Evolutionary conservation across 2,329 filamentous ascomycete species (phyloP), one percentile per base, ranked within the genome.

Genomic region (Madurella mycetomatis): DNA sequence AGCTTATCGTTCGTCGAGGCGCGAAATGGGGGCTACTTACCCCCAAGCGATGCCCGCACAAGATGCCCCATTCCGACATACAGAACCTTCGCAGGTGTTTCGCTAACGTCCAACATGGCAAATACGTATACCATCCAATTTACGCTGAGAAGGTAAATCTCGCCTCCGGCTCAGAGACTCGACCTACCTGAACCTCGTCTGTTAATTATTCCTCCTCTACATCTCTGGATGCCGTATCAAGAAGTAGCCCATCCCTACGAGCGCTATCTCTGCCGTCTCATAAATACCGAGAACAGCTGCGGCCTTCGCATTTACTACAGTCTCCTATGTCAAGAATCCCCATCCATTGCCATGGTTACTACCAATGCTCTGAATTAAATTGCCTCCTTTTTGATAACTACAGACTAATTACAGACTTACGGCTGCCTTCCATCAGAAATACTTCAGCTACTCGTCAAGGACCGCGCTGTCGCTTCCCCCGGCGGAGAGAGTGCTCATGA

Each of bases 211-310:
- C n/a, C n/a, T 70, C 4, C 60, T 48, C 49, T 75, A 64, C 4
- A 66, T 65, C 1, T 69, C 64, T 0, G 70, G 72, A 45, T 76
- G 62, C 4, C 58, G 66, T 1, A 73, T 64, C 5, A 79, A 64
- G 4, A 73, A 63, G 53, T 70, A 79, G 0, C 59, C 56, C 54
- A 66, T 56, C 58, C 71, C 62, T 54, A 68, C 59, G 17, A 79
- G 66, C 2, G 73, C 65, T 0, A 75, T 77, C 0, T 76, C 74
- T 0, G 76, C 78, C 1, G 77, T 81, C 60, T 80, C 77, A 3
- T 72, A 74, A 1, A 77, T 76, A 1, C 76, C 77, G 3, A 74
- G 58, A 16, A 79, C 66, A n/a, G n/a, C 9, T 73, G 50, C 4
- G 68, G 9, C 12, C 54, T 46, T n/a, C 8, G 57, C 54, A 17